These are phyloP conservation scores for Aspergillus sp. DNA, from an alignment of 2,329 filamentous ascomycete species.

Conservation along the genomic window DNA sequence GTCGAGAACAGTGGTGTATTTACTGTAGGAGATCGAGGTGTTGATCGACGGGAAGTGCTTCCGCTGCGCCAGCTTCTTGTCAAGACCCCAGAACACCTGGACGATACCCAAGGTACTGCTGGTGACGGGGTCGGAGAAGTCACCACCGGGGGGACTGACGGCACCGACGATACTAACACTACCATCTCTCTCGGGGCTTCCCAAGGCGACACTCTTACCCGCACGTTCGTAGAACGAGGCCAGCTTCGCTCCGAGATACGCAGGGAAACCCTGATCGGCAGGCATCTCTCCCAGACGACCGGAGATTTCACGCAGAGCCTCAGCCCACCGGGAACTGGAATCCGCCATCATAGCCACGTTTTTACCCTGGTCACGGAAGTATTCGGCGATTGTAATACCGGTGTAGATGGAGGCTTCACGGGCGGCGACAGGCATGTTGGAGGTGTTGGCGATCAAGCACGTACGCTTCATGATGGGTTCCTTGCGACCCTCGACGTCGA, in stretches of 20 bases:
- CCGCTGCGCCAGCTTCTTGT: slow-evolving; percentile 98
- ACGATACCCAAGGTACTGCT: slow-evolving; percentile 92
- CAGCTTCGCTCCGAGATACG: slow-evolving; percentile 93
- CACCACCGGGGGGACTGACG: slow-evolving; percentile 94
- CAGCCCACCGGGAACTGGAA: slow-evolving; percentile 95
- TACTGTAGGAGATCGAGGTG: slow-evolving; percentile 90
- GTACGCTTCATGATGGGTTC: slow-evolving; percentile 99
- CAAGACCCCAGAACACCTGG: slow-evolving; percentile 98
- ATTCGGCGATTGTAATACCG: slow-evolving; percentile 90
- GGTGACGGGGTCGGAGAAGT: slow-evolving; percentile 98
- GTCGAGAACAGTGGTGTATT: slow-evolving; percentile 86
- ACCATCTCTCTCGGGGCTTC: slow-evolving; percentile 82
- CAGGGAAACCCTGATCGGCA: slow-evolving; percentile 98
- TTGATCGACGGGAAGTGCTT: slow-evolving; percentile 99
- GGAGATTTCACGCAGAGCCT: slow-evolving; percentile 96
- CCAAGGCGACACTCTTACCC: slow-evolving; percentile 78
- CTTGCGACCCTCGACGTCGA: slow-evolving; percentile 88
- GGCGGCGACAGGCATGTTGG: slow-evolving; percentile 98
- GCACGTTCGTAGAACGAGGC: slow-evolving; percentile 99
- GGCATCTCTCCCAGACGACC: slow-evolving; percentile 99
- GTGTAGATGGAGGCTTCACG: slow-evolving; percentile 99
- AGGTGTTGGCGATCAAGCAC: slow-evolving; percentile 96
- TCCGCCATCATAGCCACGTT: slow-evolving; percentile 99
- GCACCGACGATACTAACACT: slow-evolving; percentile 98
- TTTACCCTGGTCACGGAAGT: slow-evolving; percentile 96